These are phyloP conservation scores for Westerdykella ornata DNA, from an alignment of 2,329 filamentous ascomycete species.

Conservation along the genomic window DNA sequence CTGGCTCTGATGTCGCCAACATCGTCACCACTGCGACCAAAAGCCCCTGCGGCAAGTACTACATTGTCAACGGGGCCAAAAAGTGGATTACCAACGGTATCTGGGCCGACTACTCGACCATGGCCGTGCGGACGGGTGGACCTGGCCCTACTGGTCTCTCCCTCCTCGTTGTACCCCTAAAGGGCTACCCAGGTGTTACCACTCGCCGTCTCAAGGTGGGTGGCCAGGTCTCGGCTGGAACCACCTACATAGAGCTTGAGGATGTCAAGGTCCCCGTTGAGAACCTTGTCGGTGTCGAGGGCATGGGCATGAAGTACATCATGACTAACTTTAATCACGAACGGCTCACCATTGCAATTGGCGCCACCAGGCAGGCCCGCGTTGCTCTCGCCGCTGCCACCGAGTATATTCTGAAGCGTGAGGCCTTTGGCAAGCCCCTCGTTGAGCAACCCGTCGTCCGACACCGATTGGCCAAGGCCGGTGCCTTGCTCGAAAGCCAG, in stretches of 20 bases:
- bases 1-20: constrained; percentile 67
- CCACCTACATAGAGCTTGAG: constrained; percentile 69
- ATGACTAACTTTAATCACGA: constrained; percentile 79
- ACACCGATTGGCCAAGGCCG: constrained; percentile 64
- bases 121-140: constrained; percentile 68
- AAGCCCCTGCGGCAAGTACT: constrained; percentile 57
- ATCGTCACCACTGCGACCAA: constrained; percentile 62
- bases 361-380: constrained; percentile 55
- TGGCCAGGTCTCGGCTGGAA: constrained; percentile 60
- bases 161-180: constrained; percentile 64
- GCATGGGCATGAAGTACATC: constrained; percentile 65
- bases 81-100: constrained; percentile 61
- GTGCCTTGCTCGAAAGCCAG: constrained; percentile 60
- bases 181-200: constrained; percentile 57
- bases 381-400: constrained; percentile 56
- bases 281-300: constrained; percentile 64
- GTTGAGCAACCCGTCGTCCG: constrained; percentile 70
- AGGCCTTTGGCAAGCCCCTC: constrained; percentile 61
- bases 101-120: constrained; percentile 60
- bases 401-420: constrained; percentile 57
- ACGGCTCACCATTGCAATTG: constrained; percentile 59
- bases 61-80: constrained; percentile 68
- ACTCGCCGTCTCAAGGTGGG: constrained; percentile 63
- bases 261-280: constrained; percentile 64
- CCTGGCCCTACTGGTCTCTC: constrained; percentile 58